Evolutionary conservation across 1,284 basidiomycete species (phyloP).

Genomic region (Amylostereum chailletii): DNA sequence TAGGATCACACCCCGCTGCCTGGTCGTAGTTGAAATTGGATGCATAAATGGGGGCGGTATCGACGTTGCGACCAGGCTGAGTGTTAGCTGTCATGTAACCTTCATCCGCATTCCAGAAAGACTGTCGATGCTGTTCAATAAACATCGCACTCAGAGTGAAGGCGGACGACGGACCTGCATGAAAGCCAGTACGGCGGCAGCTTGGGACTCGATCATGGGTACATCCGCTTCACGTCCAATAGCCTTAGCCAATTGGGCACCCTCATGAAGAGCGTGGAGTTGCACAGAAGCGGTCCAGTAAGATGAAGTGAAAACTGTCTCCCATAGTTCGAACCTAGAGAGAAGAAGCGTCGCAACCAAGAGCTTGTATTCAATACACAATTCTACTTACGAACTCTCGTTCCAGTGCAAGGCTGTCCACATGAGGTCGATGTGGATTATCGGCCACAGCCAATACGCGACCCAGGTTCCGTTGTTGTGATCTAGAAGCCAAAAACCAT

Average conservation of each 20-base stretch:
- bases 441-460: background rate
- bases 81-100: background rate
- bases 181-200: background rate
- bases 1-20: constrained; percentile 38
- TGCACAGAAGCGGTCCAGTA: background rate
- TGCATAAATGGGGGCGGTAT: background rate
- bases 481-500: background rate
- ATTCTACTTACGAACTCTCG: background rate
- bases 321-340: background rate
- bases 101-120: background rate
- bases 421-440: background rate
- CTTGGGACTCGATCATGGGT: background rate
- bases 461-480: background rate
- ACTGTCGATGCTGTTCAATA: background rate
- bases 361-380: background rate
- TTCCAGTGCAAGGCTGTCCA: background rate
- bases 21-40: constrained; percentile 25
- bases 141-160: background rate
- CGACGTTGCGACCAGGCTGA: background rate
- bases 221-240: background rate
- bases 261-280: background rate
- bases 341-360: background rate
- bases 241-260: background rate
- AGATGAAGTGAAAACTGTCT: background rate
- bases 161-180: background rate